Evolutionary conservation across 1,284 basidiomycete genomes (phyloP), one percentile per base, ranked within the genome.

Genomic region (Marasmius fiardii): DNA sequence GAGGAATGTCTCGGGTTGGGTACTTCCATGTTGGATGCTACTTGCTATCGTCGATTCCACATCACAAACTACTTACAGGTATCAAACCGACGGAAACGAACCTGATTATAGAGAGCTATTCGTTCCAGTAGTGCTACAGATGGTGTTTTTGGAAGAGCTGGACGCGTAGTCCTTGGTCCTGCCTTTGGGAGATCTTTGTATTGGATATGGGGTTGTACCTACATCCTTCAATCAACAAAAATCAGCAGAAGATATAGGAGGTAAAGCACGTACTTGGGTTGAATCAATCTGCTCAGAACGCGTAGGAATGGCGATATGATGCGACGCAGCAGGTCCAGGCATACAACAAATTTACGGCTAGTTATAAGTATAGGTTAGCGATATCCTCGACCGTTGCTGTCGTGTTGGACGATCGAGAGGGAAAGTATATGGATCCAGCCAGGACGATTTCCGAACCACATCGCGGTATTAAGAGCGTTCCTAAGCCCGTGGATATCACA

Each of bases 91-190:
- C n/a, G n/a, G n/a, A 31, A n/a, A 49, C 47, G 18, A 31, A 49
- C 47, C 31, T 49, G 47, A 26, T 31, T 49, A 31, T 26, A 12
- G 14, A 45, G 21, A 21, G 18, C 44, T 28, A 16, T 49, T 12
- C n/a, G n/a, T 31, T 20, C 18, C n/a, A 49, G 26, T 33, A 49
- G 16, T 31, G 23, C 28, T 33, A 14, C 47, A 31, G 47, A 49
- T 12, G 28, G 47, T 12, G 24, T 49, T 33, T 31, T 49, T 18
- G 47, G 47, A 31, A 49, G 47, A 31, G 47, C 26, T 16, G 47
- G 47, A 31, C 47, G 24, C 2, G 47, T 49, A 33, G 47, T 49
- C 31, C 47, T 26, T 31, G 47, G 47, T 28, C 47, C 47, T 49
- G 47, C 47, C 47, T 49, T 26, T 33, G 26, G 47, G 47, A 31